Evolutionary conservation across 306 rosid species (phyloP), one percentile per base, ranked within the genome.

Genomic region (Dryas drummondii): DNA sequence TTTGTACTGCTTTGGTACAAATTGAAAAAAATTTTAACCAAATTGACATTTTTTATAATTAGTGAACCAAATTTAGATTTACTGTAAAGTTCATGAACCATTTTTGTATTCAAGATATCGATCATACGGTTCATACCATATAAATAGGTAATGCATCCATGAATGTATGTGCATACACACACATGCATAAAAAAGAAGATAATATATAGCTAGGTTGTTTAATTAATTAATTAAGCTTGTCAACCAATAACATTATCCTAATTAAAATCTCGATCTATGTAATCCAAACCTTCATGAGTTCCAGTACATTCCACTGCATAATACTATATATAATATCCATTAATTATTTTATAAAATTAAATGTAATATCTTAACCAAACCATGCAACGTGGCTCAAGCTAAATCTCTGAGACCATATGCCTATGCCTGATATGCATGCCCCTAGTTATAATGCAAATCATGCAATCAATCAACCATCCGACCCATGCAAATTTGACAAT

Each of bases 261-360:
- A 48, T 5, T 71, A 51, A 70, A 32, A 59, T 50, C 7, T 41
- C 11, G 61, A 71, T 53, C 57, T 63, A 5, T 2, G 1, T 7
- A 47, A 82, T 87, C 81, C 79, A 84, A 69, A 73, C 79, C 70
- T 78, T 16, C 56, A 32, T 32, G 37, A 66, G 79, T 57, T 85
- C 65, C 74, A 75, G 81, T 86, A 77, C 75, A 32, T 12, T 47
- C 37, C 37, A 32, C 37, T 1, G 37, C 37, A 32, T 32, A 32
- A 32, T 32, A 32, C 37, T 32, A 32, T 32, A 32, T 32, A 32
- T 32, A 32, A 32, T 32, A 32, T 32, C 37, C 37, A 32, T 32
- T 32, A 32, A 32, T 32, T 32, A 32, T 32, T 32, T 32, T 32
- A 32, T 32, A 32, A 32, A 32, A 32, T 32, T 32, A 32, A 32